A percentile compares a stretch with the other conserved stretches of the same genome.
Evolutionary conservation across 140 eudicot genomes (phyloP).

Genomic region (Cichorium intybus): DNA sequence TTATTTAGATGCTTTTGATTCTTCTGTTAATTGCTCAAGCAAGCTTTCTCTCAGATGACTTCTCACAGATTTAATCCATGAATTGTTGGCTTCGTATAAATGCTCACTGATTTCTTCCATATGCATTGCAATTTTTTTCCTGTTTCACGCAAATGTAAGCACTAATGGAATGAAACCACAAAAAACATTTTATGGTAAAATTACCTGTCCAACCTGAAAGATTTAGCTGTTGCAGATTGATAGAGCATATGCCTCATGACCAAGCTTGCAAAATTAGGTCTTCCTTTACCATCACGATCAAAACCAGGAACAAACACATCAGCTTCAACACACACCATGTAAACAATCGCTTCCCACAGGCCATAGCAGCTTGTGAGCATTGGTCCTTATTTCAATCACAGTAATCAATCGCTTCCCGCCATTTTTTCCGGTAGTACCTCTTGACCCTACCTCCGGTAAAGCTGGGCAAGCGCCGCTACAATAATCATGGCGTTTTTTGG

Average conservation of each 20-base stretch:
- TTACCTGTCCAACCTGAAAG: constrained; percentile 85
- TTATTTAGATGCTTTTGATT: constrained; percentile 50
- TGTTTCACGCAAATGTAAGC: constrained; percentile 21
- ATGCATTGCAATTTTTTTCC: constrained; percentile 64
- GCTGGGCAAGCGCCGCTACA: too few species aligned
- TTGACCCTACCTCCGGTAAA: too few species aligned
- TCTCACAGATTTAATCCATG: constrained; percentile 86
- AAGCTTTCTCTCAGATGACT: constrained; percentile 56
- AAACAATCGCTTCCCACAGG: constrained; percentile 98
- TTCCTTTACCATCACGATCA: constrained; percentile 95
- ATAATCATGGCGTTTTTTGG: too few species aligned
- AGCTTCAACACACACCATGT: constrained; percentile 80
- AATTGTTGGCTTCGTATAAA: constrained; percentile 70
- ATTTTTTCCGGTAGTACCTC: too few species aligned
- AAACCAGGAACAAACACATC: constrained; percentile 94
- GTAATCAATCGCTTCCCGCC: constrained; percentile 97
- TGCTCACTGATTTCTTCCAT: constrained; percentile 72
- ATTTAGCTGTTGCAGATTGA: constrained; percentile 76
- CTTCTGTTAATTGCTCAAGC: constrained; percentile 56
- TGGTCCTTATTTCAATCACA: constrained; percentile 85
- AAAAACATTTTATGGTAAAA: background rate
- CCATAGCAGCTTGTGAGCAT: constrained; percentile 87
- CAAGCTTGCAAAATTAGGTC: constrained; percentile 94
- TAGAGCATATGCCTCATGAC: constrained; percentile 92
- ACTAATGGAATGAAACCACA: background rate